Evolutionary conservation across 2,329 filamentous ascomycete species (phyloP), one percentile per base, ranked within the genome.

Genomic region (Stylonectria norvegica): DNA sequence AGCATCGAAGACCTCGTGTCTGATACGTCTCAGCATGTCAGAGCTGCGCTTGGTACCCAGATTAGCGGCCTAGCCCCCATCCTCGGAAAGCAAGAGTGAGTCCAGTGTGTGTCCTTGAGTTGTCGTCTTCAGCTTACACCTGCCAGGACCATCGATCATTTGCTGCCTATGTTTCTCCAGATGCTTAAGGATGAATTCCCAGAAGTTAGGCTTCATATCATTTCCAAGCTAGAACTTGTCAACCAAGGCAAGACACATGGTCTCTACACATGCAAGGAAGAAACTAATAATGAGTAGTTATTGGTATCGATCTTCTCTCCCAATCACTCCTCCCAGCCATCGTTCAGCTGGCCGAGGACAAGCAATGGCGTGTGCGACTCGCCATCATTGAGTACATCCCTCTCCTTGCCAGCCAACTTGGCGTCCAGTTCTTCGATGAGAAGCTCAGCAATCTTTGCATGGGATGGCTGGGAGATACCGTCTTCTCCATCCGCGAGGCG

Each of bases 151-250:
- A 97, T 95, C 53, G 85, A 93, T 55, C 93, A 98, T 64, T 81
- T 98, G 31, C 79, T 98, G 31, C 93, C 93, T 38, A 98, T 98
- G 91, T 97, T 98, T 69, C 77, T 98, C 38, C 88, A 95, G 66
- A 98, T 98, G 93, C 83, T 98, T 58, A 98, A 97, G 77, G 93
- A 98, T 59, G 93, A 98, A 62, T 97, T 96, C 67, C 93, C 93
- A 16, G 93, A 98, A 63, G 93, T 98, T 36, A 86, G 93, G 48
- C 81, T 98, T 44, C 95, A 98, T 70, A 98, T 98, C 65, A 98
- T 98, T 61, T 97, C 93, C n/a, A 98, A 98, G 70, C 82, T 98
- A 40, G 94, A 98, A 71, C 80, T 94, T 49, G 93, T 98, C 50
- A 98, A 98, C 71, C 88, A 96, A 70, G 87, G 87, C 89, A 72